phyloP scores from a whole-genome alignment of 2,329 filamentous ascomycete genomes.

The Alternaria arborescens region DNA sequence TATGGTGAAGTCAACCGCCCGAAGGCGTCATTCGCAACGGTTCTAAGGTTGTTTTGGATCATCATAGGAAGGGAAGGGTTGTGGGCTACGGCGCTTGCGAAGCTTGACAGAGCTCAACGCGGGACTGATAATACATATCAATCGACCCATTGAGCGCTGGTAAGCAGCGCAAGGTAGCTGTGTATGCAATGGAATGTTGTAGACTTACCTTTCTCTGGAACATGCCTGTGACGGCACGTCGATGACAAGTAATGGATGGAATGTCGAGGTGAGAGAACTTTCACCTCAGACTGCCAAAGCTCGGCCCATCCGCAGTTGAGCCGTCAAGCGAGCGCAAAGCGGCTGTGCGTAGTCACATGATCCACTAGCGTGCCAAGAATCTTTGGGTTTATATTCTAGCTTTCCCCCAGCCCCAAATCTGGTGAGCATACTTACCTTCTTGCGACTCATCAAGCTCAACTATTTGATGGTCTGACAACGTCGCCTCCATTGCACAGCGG shows the following conservation, averaged over 20 bases:
- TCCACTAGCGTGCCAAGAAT: neutral
- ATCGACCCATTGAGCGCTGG: neutral
- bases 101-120: constrained; percentile 2
- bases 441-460: constrained; percentile 35
- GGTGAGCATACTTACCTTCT: too few relatives aligned
- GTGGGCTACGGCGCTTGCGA: neutral
- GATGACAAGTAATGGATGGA: constrained; percentile 6
- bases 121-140: neutral
- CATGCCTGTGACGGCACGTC: constrained; percentile 10
- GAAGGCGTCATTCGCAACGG: constrained; percentile 72
- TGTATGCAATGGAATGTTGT: neutral
- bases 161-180: neutral
- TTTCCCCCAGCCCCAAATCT: too few relatives aligned
- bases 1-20: constrained; percentile 60
- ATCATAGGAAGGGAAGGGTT: constrained; percentile 33
- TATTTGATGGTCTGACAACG: constrained; percentile 33
- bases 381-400: too few relatives aligned
- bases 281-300: neutral
- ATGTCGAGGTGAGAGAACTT: constrained; percentile 9
- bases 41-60: constrained; percentile 60
- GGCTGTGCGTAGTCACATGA: neutral
- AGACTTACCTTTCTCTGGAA: constrained; percentile 9
- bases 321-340: neutral
- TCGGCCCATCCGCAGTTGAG: constrained; percentile 1
- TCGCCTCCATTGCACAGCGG: constrained; percentile 50